These are phyloP conservation scores for Clohesyomyces aquaticus DNA, from an alignment of 495 filamentous ascomycete species.

Conservation along the genomic window DNA sequence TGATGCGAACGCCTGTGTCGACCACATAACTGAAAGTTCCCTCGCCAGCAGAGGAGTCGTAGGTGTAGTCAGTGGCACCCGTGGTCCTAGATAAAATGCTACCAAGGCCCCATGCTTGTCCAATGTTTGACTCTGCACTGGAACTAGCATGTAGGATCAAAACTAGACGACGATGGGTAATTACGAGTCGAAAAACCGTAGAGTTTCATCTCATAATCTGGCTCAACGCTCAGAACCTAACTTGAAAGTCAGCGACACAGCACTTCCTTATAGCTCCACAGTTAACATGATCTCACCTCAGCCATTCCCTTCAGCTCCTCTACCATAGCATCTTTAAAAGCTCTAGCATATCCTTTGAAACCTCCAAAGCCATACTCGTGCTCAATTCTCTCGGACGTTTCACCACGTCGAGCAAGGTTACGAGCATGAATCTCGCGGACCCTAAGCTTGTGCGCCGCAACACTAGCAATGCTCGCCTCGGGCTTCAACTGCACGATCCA, in stretches of 20 bases:
- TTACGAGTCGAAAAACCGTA: conserved; percentile 60
- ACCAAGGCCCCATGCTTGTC: conserved; percentile 96
- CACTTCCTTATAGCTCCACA: not conserved
- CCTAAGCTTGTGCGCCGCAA: conserved; percentile 15
- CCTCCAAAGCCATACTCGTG: conserved; percentile 87
- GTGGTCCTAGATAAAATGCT: conserved; percentile 89
- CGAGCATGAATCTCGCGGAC: conserved; percentile 25
- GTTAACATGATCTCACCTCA: conserved; percentile 73
- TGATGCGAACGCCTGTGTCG: conserved; percentile 89
- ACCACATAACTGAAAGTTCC: conserved; percentile 98
- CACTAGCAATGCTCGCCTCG: conserved; percentile 12
- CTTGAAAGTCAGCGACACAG: conserved; percentile 10
- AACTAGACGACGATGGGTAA: not conserved
- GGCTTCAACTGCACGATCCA: conserved; percentile 28
- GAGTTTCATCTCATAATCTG: conserved; percentile 80
- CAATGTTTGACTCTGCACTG: conserved; percentile 69
- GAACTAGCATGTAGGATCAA: no score
- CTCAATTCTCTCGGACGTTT: conserved; percentile 69
- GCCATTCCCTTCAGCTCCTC: conserved; percentile 91
- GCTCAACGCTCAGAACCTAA: conserved; percentile 95
- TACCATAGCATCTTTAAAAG: conserved; percentile 89
- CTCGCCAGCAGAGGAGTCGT: conserved; percentile 83
- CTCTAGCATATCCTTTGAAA: conserved; percentile 87
- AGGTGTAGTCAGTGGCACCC: conserved; percentile 93
- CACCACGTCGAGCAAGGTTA: conserved; percentile 19